Evolutionary conservation across 768 basidiomycete species (phyloP).

Genomic region (Chalciporus piperatus): DNA sequence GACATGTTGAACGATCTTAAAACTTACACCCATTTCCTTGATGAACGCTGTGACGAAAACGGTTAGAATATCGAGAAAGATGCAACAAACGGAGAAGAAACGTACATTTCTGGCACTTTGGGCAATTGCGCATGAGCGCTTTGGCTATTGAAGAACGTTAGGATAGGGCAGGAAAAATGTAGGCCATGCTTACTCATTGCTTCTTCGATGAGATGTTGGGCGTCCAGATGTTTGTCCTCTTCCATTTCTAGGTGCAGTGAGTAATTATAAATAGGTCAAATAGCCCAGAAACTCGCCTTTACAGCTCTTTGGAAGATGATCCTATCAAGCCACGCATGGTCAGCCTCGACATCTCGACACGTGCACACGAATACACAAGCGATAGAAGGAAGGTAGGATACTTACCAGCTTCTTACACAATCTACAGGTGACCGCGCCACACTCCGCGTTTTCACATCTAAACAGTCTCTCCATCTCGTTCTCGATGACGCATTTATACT

Average conservation of each 20-base stretch:
- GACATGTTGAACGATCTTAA: background rate
- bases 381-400: conserved; percentile 4
- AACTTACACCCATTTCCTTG: conserved; percentile 71
- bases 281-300: conserved; percentile 45
- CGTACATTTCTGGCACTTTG: conserved; percentile 77
- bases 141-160: conserved; percentile 43
- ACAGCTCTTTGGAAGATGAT: conserved; percentile 80
- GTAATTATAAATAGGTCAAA: background rate
- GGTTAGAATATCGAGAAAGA: background rate
- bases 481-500: conserved; percentile 80
- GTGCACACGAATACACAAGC: background rate
- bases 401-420: conserved; percentile 70
- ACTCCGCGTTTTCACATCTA: conserved; percentile 58
- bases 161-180: background rate
- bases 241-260: conserved; percentile 54
- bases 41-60: conserved; percentile 57
- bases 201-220: conserved; percentile 80
- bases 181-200: conserved; percentile 72
- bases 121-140: conserved; percentile 86
- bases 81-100: background rate
- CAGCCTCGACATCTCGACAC: background rate
- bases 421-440: conserved; percentile 75
- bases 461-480: conserved; percentile 61
- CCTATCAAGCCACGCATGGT: conserved; percentile 36
- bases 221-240: conserved; percentile 70